Conservation (phyloP, 306 rosid genomes). For the Ormosia semicastrata region DNA sequence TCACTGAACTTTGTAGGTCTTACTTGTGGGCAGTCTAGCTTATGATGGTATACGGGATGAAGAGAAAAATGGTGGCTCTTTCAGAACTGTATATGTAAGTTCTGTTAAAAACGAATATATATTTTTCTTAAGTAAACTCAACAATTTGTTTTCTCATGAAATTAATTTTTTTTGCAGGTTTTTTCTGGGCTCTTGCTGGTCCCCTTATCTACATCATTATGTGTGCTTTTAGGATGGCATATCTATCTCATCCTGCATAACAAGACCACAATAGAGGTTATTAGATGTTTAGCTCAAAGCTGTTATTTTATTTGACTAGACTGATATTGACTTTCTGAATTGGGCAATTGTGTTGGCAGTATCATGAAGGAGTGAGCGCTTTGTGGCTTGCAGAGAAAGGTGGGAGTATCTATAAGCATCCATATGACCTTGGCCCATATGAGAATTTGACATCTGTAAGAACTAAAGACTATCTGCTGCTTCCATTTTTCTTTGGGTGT, state of each 20-base stretch:
- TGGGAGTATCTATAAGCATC: conserved; percentile 84
- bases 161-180: conserved; percentile 52
- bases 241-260: conserved; percentile 80
- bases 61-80: conserved; percentile 59
- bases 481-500: conserved; percentile 12
- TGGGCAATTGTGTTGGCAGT: conserved; percentile 51
- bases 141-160: conserved; percentile 33
- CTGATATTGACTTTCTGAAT: conserved; percentile 23
- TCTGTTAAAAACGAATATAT: not conserved
- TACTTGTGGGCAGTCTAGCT: conserved; percentile 83
- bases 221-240: conserved; percentile 91
- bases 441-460: conserved; percentile 83
- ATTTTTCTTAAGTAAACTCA: conserved; percentile 16
- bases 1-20: conserved; percentile 54
- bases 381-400: conserved; percentile 98
- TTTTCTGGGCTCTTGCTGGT: conserved; percentile 76
- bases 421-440: conserved; percentile 87
- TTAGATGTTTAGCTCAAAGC: conserved; percentile 22
- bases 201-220: conserved; percentile 68
- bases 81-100: conserved; percentile 76
- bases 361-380: conserved; percentile 95
- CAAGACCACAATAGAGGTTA: conserved; percentile 97
- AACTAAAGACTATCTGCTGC: conserved; percentile 1
- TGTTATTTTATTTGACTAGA: conserved; percentile 22
- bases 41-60: conserved; percentile 61